A percentile compares a stretch with the other conserved stretches of the same genome.
phyloP scores from a whole-genome alignment of 768 basidiomycete species.

The Clitopilus hobsonii region DNA sequence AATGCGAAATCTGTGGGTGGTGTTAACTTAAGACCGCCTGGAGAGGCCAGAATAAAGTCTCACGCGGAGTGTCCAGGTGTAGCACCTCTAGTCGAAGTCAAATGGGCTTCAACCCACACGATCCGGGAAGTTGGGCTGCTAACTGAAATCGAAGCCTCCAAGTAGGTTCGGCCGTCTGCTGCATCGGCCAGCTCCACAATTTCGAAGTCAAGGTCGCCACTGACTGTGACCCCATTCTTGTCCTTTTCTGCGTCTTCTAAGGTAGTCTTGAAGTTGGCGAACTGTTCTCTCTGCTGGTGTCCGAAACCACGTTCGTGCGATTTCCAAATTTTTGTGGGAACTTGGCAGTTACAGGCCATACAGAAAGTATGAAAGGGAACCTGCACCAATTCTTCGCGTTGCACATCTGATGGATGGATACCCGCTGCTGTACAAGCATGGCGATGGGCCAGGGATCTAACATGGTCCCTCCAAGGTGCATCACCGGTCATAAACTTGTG shows the following conservation, averaged over 20 bases:
- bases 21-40: background rate
- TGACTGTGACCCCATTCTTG: constrained; percentile 44
- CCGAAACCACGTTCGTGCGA: constrained; percentile 21
- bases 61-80: constrained; percentile 6
- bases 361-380: constrained; percentile 18
- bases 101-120: constrained; percentile 4
- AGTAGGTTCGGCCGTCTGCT: constrained; percentile 18
- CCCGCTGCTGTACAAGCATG: background rate
- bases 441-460: constrained; percentile 4
- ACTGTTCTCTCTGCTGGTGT: constrained; percentile 34
- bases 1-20: constrained; percentile 10
- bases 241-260: constrained; percentile 52
- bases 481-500: constrained; percentile 2
- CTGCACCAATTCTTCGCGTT: constrained; percentile 21
- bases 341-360: constrained; percentile 20
- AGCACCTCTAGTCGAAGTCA: constrained; percentile 12
- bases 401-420: constrained; percentile 11
- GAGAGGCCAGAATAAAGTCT: background rate
- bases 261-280: constrained; percentile 32
- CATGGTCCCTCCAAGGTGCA: constrained; percentile 5
- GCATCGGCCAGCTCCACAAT: constrained; percentile 37
- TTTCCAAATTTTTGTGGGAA: constrained; percentile 23
- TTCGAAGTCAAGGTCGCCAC: constrained; percentile 44
- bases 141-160: constrained; percentile 6
- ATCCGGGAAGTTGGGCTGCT: constrained; percentile 15